Base-by-base conservation (phyloP, 805 yeast species). In the Alloascoidea hylecoeti region DNA sequence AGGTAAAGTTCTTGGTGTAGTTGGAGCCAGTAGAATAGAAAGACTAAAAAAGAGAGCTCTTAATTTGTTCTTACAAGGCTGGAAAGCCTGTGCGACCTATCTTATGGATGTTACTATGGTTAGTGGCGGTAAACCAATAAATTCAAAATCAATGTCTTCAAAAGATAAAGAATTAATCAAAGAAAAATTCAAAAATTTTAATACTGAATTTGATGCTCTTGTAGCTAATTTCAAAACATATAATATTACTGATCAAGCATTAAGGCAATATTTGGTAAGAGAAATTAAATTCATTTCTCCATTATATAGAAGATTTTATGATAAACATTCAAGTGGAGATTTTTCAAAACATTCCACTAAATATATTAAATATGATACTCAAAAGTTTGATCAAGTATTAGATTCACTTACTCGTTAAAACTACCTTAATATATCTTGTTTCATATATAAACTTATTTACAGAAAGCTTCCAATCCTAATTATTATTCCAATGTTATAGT, bases 101-200 rank as follows among this genome's bases (percentile, higher is more conserved):
- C 65, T 89, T 36, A 76, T 89, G 68, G 94, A 81, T 48, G 80
- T 79, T 47, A 80, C 95, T 2, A 75, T 79, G 12, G 75, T 75
- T 18, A 23, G 30, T n/a, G 30, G 30, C 30, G 30, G 30, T 23
- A 67, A 72, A 33, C 66, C 75, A 16, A 64, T 69, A 15, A 64
- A 64, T 38, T 66, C 70, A 33, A 41, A 46, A 40, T 17, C 35
- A 45, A 52, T 61, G 44, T 61, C 73, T 35, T 73, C 75, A n/a
- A 80, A 82, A 46, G 95, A 85, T 45, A 72, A 75, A 44, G 95
- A 85, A 39, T 72, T 66, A 37, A 72, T 85, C 40, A 92, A 89
- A 50, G 96, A 92, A 43, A 74, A 83, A 50, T 85, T 84, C 59
- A 72, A 71, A 45, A 77, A 70, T 42, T 92, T 89, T 60, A 89